Evolutionary conservation across 176 grass and related monocot species (phyloP).

Genomic region (Ensete glaucum): DNA sequence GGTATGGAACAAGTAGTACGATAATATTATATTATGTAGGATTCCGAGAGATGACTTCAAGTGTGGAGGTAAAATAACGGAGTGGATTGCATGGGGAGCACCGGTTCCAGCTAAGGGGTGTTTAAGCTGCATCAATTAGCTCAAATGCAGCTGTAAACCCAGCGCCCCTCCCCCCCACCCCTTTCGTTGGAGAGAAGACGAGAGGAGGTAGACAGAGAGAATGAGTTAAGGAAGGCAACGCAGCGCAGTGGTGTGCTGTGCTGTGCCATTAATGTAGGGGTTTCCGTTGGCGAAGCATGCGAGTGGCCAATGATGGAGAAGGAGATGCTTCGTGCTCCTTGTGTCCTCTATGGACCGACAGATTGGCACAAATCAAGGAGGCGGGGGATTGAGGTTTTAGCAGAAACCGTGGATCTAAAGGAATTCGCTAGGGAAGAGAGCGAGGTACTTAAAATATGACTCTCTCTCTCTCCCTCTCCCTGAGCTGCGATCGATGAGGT

Average conservation of each 20-base stretch:
- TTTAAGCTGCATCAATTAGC: slow-evolving; percentile 7
- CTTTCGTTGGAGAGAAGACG: too few relatives aligned
- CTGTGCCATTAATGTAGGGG: neutral
- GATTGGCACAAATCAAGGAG: slow-evolving; percentile 3
- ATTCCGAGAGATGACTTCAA: neutral
- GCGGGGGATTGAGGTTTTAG: neutral
- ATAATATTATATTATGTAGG: neutral
- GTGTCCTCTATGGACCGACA: neutral
- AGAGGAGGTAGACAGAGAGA: too few relatives aligned
- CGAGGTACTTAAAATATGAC: neutral
- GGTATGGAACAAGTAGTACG: too few relatives aligned
- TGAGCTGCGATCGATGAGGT: neutral
- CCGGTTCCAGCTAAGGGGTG: neutral
- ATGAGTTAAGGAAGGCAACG: neutral
- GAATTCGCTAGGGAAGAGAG: neutral
- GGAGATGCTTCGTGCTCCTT: neutral
- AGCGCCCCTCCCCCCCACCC: neutral
- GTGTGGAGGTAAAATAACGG: neutral
- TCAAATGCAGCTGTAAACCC: slow-evolving; percentile 2
- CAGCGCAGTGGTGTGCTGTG: too few relatives aligned
- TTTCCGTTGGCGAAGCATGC: neutral
- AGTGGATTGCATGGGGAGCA: neutral
- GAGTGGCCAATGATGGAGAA: neutral
- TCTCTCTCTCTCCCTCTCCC: neutral
- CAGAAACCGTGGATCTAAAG: slow-evolving; percentile 1